These are phyloP conservation scores for Selaginella tamariscina DNA, from an alignment of 75 land plant species.

Conservation along the genomic window DNA sequence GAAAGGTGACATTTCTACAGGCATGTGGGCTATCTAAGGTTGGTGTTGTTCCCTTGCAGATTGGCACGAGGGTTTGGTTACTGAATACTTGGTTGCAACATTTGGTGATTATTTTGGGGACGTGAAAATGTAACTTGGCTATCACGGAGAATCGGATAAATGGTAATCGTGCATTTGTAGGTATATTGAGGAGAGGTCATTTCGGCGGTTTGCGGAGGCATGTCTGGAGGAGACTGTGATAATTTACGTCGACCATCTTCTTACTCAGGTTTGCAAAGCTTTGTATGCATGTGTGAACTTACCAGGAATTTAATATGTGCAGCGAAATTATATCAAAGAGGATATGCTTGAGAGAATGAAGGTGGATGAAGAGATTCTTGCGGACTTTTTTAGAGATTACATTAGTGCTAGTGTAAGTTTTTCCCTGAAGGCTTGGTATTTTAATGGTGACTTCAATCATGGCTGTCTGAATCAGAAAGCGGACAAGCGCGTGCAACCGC, in stretches of 20 bases:
- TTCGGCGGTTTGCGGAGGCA: conserved; percentile 86
- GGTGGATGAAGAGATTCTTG: conserved; percentile 78
- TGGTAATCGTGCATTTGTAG: conserved; percentile 22
- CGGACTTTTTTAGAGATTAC: conserved; percentile 76
- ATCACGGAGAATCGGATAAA: background rate
- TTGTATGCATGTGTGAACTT: background rate
- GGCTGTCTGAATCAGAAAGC: conserved; percentile 53
- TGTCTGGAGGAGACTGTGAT: conserved; percentile 91
- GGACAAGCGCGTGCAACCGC: conserved; percentile 65
- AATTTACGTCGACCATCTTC: conserved; percentile 84
- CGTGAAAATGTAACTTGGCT: conserved; percentile 56
- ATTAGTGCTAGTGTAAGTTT: conserved; percentile 62
- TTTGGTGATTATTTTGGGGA: conserved; percentile 92
- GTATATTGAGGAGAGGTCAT: conserved; percentile 93
- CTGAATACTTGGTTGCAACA: conserved; percentile 87
- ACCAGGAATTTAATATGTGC: background rate
- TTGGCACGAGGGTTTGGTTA: conserved; percentile 82
- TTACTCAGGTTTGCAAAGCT: conserved; percentile 56
- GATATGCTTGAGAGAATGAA: conserved; percentile 85
- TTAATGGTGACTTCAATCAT: background rate
- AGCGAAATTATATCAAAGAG: conserved; percentile 84
- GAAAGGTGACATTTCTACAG: conserved; percentile 59
- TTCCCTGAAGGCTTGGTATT: background rate
- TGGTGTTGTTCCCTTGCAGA: conserved; percentile 30
- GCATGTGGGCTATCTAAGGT: background rate